Evolutionary conservation across 495 filamentous ascomycete genomes (phyloP).

Genomic region (Podospora appendiculata): DNA sequence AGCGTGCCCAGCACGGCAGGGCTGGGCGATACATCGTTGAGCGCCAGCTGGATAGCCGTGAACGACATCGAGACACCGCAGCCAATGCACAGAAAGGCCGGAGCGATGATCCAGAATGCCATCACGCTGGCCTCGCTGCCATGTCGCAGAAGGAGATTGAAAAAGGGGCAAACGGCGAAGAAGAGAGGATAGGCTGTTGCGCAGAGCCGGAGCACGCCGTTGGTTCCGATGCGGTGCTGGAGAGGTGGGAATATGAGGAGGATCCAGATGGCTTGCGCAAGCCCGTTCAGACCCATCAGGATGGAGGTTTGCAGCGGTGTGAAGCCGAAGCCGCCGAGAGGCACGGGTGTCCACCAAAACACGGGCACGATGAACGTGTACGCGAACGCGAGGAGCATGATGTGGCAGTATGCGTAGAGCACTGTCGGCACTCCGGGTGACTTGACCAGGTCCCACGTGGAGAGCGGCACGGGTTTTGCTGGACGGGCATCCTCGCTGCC

Average conservation of each 20-base stretch:
- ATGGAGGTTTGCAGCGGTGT: constrained; percentile 49
- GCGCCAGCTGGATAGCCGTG: constrained; percentile 56
- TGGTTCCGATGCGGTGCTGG: constrained; percentile 51
- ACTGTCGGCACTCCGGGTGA: constrained; percentile 54
- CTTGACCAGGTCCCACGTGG: constrained; percentile 49
- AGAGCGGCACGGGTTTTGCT: constrained; percentile 20
- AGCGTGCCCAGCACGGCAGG: constrained; percentile 52
- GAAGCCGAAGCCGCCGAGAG: constrained; percentile 56
- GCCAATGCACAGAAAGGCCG: constrained; percentile 33
- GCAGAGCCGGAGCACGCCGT: constrained; percentile 48
- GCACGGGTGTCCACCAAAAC: constrained; percentile 50
- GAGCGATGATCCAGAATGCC: constrained; percentile 49
- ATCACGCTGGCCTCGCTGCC: constrained; percentile 17
- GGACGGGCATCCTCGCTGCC: neutral
- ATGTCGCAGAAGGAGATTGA: constrained; percentile 44
- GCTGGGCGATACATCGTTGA: constrained; percentile 61
- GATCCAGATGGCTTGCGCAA: constrained; percentile 57
- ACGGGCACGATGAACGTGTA: constrained; percentile 60
- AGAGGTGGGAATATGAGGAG: constrained; percentile 55
- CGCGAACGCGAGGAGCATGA: constrained; percentile 53
- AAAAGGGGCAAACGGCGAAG: constrained; percentile 40
- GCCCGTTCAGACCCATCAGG: constrained; percentile 50
- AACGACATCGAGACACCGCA: constrained; percentile 62
- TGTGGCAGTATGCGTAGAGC: constrained; percentile 51
- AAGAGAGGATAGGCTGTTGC: constrained; percentile 50